phyloP scores from a whole-genome alignment of 1,139 yeast species.

The Meyerozyma athensensis region DNA sequence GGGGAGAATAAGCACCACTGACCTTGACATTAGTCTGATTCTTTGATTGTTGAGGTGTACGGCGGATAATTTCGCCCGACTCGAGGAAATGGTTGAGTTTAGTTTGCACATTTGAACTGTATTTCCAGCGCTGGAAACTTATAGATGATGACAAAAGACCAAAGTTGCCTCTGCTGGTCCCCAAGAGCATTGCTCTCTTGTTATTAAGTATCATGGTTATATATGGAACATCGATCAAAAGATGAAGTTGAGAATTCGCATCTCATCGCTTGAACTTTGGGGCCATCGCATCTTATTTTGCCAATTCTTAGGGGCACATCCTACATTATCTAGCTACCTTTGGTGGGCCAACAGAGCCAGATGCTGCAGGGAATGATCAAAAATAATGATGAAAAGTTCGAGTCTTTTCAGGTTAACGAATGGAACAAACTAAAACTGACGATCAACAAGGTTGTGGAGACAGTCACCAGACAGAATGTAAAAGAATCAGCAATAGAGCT shows the following conservation, averaged over 20 bases:
- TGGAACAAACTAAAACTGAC: slow-evolving; percentile 52
- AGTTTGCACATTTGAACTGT: slow-evolving; percentile 17
- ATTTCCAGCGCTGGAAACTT: background rate
- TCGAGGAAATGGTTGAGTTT: slow-evolving; percentile 25
- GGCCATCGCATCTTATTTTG: background rate
- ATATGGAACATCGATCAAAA: background rate
- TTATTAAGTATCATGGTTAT: background rate
- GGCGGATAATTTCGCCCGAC: slow-evolving; percentile 23
- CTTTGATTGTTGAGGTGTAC: too few species aligned
- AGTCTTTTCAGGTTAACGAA: slow-evolving; percentile 35
- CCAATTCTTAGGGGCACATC: background rate
- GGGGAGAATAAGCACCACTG: slow-evolving; percentile 16
- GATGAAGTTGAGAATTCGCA: slow-evolving; percentile 1
- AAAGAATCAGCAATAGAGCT: slow-evolving; percentile 43
- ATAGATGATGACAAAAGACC: background rate
- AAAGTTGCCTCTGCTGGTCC: background rate
- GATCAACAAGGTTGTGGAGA: slow-evolving; percentile 46
- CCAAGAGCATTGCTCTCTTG: background rate
- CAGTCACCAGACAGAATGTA: slow-evolving; percentile 44
- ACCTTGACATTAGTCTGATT: too few species aligned
- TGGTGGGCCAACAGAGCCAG: too few species aligned
- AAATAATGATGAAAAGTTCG: background rate
- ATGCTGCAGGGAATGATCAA: too few species aligned
- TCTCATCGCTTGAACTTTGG: too few species aligned
- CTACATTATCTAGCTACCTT: too few species aligned